Conservation (phyloP, 192 early-diverging fungal species). For the Umbelopsis sp. region DNA sequence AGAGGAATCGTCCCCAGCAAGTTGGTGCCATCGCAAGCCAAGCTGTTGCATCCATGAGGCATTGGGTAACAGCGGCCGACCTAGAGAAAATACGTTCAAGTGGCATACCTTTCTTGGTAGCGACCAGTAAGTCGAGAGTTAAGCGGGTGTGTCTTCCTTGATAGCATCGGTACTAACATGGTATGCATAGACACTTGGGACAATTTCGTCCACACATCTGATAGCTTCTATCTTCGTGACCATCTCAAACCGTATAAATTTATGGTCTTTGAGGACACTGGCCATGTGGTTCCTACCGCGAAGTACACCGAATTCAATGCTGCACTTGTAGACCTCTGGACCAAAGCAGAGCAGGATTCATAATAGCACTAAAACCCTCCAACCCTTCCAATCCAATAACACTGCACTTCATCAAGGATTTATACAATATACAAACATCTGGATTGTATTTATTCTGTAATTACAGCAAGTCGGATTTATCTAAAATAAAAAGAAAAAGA, state of each 20-base stretch:
- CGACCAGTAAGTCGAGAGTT: constrained; percentile 19
- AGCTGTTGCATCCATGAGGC: constrained; percentile 27
- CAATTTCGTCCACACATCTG: constrained; percentile 28
- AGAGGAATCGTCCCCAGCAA: constrained; percentile 26
- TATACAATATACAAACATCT: constrained; percentile 19
- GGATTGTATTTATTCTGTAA: constrained; percentile 22
- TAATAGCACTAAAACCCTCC: too few relatives aligned
- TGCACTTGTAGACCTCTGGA: constrained; percentile 19
- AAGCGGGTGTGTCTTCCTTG: not conserved
- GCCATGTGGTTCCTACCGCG: constrained; percentile 30
- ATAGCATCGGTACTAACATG: not conserved
- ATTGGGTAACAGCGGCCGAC: constrained; percentile 26
- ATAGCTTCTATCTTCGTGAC: constrained; percentile 25
- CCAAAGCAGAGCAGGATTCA: not conserved
- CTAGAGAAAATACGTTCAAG: constrained; percentile 19
- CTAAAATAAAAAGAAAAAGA: not conserved
- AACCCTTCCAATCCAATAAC: too few relatives aligned
- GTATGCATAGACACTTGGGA: constrained; percentile 22
- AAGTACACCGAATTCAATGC: constrained; percentile 21
- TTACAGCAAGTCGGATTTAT: constrained; percentile 6
- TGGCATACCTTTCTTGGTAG: constrained; percentile 22
- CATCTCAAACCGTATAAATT: constrained; percentile 28
- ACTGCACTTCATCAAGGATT: too few relatives aligned
- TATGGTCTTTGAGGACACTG: constrained; percentile 31
- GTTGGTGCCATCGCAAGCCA: constrained; percentile 31